These are phyloP conservation scores for Camelina neglecta DNA, from an alignment of 345 rosid species.

Conservation along the genomic window DNA sequence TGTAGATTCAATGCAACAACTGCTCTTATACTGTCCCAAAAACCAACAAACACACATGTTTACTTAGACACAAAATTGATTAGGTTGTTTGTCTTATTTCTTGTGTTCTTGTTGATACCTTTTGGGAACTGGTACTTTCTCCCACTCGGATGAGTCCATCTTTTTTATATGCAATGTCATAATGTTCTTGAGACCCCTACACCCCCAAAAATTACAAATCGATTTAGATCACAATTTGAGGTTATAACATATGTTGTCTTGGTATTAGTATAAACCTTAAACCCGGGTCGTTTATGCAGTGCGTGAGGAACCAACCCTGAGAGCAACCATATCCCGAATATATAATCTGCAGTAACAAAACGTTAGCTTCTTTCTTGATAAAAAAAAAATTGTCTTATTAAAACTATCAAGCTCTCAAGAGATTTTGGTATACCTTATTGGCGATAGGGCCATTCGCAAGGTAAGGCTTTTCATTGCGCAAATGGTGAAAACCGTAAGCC, in stretches of 20 bases:
- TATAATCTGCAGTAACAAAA: slow-evolving; percentile 61
- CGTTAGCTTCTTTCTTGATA: neutral
- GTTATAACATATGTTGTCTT: slow-evolving; percentile 33
- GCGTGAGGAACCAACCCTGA: slow-evolving; percentile 98
- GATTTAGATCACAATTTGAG: slow-evolving; percentile 10
- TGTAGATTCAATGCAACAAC: slow-evolving; percentile 90
- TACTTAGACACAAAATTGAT: neutral
- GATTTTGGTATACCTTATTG: slow-evolving; percentile 63
- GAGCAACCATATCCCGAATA: slow-evolving; percentile 91
- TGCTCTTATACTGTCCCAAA: slow-evolving; percentile 75
- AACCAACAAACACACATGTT: slow-evolving; percentile 10
- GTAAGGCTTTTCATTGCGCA: slow-evolving; percentile 90
- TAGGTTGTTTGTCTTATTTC: neutral
- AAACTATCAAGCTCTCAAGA: slow-evolving; percentile 2
- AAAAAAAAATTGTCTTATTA: too few species aligned
- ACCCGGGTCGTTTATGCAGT: slow-evolving; percentile 83
- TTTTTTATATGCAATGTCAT: slow-evolving; percentile 77
- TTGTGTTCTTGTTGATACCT: slow-evolving; percentile 55
- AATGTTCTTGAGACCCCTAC: slow-evolving; percentile 92
- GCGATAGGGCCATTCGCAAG: slow-evolving; percentile 96
- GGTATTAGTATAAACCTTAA: slow-evolving; percentile 61
- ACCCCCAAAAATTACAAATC: neutral
- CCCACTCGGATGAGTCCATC: slow-evolving; percentile 90
- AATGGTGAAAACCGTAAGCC: slow-evolving; percentile 94
- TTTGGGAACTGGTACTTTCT: slow-evolving; percentile 81